Evolutionary conservation across 768 basidiomycete genomes (phyloP), one percentile per base, ranked within the genome.

Genomic region (Pleurotus giganteus): DNA sequence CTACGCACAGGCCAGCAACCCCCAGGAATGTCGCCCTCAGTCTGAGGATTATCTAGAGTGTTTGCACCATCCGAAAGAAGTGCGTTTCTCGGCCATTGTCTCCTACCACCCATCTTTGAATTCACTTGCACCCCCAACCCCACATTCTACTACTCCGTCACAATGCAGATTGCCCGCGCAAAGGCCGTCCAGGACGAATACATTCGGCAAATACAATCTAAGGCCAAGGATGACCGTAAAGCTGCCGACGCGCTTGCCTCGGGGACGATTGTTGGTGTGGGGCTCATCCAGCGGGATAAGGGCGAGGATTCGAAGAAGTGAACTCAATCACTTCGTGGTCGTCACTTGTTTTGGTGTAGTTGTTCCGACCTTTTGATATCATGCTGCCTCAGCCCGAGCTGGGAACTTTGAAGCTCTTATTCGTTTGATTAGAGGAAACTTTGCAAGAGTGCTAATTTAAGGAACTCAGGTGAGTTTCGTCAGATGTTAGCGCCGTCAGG

Each of bases 31-130:
- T 69, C 75, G 77, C 13, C 70, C 79, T 13, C 85, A 83, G 57
- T 82, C 82, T 47, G 89, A 88, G 58, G 94, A 96, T 70, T 98
- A 98, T 72, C 66, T 95, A 53, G 93, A 95, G 68, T 97, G 95
- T 69, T 72, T 98, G 55, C 94, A 96, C 68, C 84, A 87, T 65
- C 84, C 82, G 24, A 89, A 94, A 71, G 92, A 94, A 84, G 95
- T 93, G 59, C 65, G 83, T 62, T 41, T 28, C 31, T 32, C 15
- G 26, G 4, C 21, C n/a, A n/a, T 47, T 44, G 12, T 23, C 39
- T 31, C 42, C 46, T 27, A 12, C 15, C 4, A 29, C 15, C 24
- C 27, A 13, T 24, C 32, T 26, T 6, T 50, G 32, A 15, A 39
- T n/a, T 45, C 13, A 17, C 19, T 11, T n/a, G 15, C 5, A 26